phyloP scores from a whole-genome alignment of 1,284 basidiomycete genomes.

The Apiotrichum sp. region DNA sequence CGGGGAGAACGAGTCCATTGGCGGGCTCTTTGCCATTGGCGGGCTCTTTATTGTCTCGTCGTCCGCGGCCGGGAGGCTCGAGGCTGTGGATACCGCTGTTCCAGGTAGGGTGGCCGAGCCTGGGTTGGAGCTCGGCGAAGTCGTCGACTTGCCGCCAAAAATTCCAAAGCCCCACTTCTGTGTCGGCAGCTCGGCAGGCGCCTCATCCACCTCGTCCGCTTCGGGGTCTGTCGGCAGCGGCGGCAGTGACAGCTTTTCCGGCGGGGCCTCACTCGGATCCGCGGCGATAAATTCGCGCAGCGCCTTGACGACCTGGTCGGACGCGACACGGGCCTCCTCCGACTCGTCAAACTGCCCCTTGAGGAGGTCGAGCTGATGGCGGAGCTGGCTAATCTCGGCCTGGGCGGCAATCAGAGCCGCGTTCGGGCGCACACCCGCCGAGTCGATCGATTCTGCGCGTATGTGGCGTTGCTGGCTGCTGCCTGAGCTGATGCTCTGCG shows the following conservation, averaged over 20 bases:
- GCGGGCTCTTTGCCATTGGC: background rate
- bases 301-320: slow-evolving; percentile 74
- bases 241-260: slow-evolving; percentile 45
- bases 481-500: too few species aligned
- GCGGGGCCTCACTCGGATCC: slow-evolving; percentile 15
- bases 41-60: too few species aligned
- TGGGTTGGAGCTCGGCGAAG: too few species aligned
- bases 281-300: slow-evolving; percentile 72
- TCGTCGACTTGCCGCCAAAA: background rate
- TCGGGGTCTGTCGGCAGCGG: slow-evolving; percentile 57
- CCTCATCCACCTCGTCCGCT: slow-evolving; percentile 41
- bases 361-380: slow-evolving; percentile 57
- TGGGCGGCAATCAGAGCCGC: background rate
- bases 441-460: background rate
- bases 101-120: background rate
- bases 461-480: background rate
- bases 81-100: background rate
- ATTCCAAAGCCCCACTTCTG: slow-evolving; percentile 1
- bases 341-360: slow-evolving; percentile 64
- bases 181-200: background rate
- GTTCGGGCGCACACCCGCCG: background rate
- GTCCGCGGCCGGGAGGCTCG: background rate
- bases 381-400: slow-evolving; percentile 42
- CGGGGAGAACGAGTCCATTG: background rate
- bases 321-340: slow-evolving; percentile 75